Evolutionary conservation across 2,329 filamentous ascomycete genomes (phyloP).

Genomic region (Didymella segeticola): DNA sequence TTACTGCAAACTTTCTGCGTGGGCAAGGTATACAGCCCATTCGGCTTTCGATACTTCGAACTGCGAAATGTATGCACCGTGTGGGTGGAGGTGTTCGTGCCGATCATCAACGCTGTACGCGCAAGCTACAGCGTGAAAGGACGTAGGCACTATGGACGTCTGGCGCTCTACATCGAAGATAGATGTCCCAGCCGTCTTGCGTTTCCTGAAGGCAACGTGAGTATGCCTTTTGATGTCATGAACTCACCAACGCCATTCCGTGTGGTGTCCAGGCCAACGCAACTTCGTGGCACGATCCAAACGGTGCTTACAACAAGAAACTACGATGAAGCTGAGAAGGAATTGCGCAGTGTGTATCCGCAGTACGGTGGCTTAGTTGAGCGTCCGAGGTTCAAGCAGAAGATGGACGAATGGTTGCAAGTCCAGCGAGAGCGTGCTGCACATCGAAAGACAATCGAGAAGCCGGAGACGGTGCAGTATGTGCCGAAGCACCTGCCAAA

Average conservation of each 20-base stretch:
- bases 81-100: conserved; percentile 40
- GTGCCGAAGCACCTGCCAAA: conserved; percentile 13
- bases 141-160: conserved; percentile 38
- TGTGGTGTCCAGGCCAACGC: conserved; percentile 24
- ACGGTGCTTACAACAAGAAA: conserved; percentile 26
- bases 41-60: conserved; percentile 39
- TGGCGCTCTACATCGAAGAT: conserved; percentile 42
- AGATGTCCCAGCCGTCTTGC: conserved; percentile 37
- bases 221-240: conserved; percentile 11
- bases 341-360: conserved; percentile 37
- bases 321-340: conserved; percentile 37
- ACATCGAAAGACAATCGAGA: conserved; percentile 19
- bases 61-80: conserved; percentile 34
- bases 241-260: conserved; percentile 34
- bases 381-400: conserved; percentile 38
- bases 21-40: conserved; percentile 38
- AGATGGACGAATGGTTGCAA: conserved; percentile 38
- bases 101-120: conserved; percentile 40
- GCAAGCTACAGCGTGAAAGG: conserved; percentile 37
- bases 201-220: conserved; percentile 40
- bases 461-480: conserved; percentile 14
- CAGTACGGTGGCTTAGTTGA: conserved; percentile 43
- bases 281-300: not conserved
- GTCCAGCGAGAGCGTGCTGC: conserved; percentile 30
- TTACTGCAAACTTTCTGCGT: conserved; percentile 42